Evolutionary conservation across 805 yeast species (phyloP).

Genomic region (Candida krabiensis): DNA sequence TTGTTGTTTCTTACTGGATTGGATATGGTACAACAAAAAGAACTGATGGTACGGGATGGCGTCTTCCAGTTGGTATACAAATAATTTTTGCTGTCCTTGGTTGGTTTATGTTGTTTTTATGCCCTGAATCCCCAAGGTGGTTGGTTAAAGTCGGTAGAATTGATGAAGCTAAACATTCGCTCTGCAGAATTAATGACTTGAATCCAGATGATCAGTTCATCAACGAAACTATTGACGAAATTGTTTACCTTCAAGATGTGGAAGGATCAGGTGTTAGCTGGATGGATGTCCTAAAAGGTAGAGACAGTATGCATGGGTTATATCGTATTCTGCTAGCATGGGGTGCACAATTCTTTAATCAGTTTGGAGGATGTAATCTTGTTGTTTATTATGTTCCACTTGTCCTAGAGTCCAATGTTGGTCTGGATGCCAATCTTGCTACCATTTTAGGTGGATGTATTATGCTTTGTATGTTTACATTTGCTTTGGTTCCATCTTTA

Average conservation of each 20-base stretch:
- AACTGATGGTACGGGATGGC: slow-evolving; percentile 30
- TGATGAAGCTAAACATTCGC: slow-evolving; percentile 44
- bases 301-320: slow-evolving; percentile 17
- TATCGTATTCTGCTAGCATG: slow-evolving; percentile 52
- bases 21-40: slow-evolving; percentile 34
- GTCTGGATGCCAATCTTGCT: slow-evolving; percentile 48
- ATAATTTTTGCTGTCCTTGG: slow-evolving; percentile 43
- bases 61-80: slow-evolving; percentile 53
- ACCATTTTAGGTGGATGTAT: slow-evolving; percentile 61
- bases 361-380: slow-evolving; percentile 65
- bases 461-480: slow-evolving; percentile 53
- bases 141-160: slow-evolving; percentile 44
- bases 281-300: slow-evolving; percentile 9
- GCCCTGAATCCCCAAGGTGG: slow-evolving; percentile 60
- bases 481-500: slow-evolving; percentile 56
- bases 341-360: slow-evolving; percentile 60
- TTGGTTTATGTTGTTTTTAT: slow-evolving; percentile 33
- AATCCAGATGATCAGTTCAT: slow-evolving; percentile 22
- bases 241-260: slow-evolving; percentile 33
- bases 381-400: slow-evolving; percentile 69
- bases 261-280: slow-evolving; percentile 41
- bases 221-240: slow-evolving; percentile 17
- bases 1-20: slow-evolving; percentile 57
- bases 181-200: slow-evolving; percentile 29
- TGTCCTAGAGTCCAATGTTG: slow-evolving; percentile 62